Evolutionary conservation across 2,329 filamentous ascomycete genomes (phyloP).

Genomic region (Alternaria conjuncta): DNA sequence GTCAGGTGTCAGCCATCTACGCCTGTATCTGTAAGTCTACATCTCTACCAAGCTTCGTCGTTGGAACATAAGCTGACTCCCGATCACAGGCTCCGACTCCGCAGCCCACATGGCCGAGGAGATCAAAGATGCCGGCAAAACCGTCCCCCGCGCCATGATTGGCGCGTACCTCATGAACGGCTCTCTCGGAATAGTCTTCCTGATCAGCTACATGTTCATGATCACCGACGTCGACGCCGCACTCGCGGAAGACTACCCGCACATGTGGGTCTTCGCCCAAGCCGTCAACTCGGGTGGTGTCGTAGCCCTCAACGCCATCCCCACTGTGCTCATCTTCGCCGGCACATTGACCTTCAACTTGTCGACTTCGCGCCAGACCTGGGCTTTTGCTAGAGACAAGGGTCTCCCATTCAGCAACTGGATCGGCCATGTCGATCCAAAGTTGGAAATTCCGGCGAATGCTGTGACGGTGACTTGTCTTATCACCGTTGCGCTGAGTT

Average conservation of each 20-base stretch:
- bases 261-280: slow-evolving; percentile 45
- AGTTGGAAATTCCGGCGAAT: slow-evolving; percentile 39
- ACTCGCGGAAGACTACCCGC: slow-evolving; percentile 41
- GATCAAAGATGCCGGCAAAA: slow-evolving; percentile 50
- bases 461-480: slow-evolving; percentile 40
- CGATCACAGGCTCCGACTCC: slow-evolving; percentile 45
- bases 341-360: slow-evolving; percentile 41
- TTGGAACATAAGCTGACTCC: slow-evolving; percentile 10
- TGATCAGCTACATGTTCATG: slow-evolving; percentile 44
- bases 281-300: slow-evolving; percentile 36
- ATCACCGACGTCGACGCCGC: slow-evolving; percentile 41
- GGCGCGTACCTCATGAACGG: slow-evolving; percentile 51
- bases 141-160: slow-evolving; percentile 52
- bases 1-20: slow-evolving; percentile 49
- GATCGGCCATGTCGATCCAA: slow-evolving; percentile 35
- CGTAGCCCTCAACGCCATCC: slow-evolving; percentile 39
- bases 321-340: slow-evolving; percentile 39
- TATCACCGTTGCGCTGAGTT: slow-evolving; percentile 35
- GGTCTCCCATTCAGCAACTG: slow-evolving; percentile 43
- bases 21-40: slow-evolving; percentile 39
- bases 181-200: slow-evolving; percentile 43
- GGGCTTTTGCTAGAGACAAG: slow-evolving; percentile 46
- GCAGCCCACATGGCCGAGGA: slow-evolving; percentile 55
- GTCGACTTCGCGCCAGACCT: slow-evolving; percentile 44
- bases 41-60: background rate